These are phyloP conservation scores for Termitomyces sp. DNA, from an alignment of 768 basidiomycete genomes.

Conservation along the genomic window DNA sequence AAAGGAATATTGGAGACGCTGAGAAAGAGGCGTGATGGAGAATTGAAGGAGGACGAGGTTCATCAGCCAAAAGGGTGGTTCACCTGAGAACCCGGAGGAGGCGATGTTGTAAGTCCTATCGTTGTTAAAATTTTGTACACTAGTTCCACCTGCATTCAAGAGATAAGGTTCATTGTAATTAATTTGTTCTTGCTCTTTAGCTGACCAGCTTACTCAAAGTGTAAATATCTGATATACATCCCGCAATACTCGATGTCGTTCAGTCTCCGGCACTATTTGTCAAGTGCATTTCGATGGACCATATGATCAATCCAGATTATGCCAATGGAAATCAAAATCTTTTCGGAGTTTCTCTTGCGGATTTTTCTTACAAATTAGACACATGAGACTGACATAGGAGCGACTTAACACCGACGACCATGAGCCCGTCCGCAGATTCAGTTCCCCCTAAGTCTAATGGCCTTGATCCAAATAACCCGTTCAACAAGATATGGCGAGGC, in stretches of 20 bases:
- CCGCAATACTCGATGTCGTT: neutral
- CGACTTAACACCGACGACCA: conserved; percentile 9
- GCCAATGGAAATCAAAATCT: neutral
- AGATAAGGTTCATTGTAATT: neutral
- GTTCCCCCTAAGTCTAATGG: neutral
- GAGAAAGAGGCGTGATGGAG: conserved; percentile 66
- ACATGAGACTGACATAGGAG: neutral
- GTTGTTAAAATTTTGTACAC: neutral
- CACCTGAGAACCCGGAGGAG: conserved; percentile 25
- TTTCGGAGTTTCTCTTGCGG: neutral
- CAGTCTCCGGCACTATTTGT: too few species aligned
- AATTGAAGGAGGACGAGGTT: conserved; percentile 42
- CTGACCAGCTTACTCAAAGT: neutral
- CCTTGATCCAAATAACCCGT: conserved; percentile 9
- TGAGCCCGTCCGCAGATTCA: conserved; percentile 17
- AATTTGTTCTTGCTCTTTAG: neutral
- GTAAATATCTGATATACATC: neutral
- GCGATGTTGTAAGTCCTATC: neutral
- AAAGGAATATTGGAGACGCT: conserved; percentile 61
- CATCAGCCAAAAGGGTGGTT: conserved; percentile 57
- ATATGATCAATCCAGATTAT: neutral
- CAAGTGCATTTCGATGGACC: neutral
- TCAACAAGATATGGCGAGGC: conserved; percentile 20
- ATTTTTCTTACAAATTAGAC: neutral
- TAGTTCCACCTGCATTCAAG: neutral